These are phyloP conservation scores for Fonsecaea pugnacius DNA, from an alignment of 2,329 filamentous ascomycete species.

Conservation along the genomic window DNA sequence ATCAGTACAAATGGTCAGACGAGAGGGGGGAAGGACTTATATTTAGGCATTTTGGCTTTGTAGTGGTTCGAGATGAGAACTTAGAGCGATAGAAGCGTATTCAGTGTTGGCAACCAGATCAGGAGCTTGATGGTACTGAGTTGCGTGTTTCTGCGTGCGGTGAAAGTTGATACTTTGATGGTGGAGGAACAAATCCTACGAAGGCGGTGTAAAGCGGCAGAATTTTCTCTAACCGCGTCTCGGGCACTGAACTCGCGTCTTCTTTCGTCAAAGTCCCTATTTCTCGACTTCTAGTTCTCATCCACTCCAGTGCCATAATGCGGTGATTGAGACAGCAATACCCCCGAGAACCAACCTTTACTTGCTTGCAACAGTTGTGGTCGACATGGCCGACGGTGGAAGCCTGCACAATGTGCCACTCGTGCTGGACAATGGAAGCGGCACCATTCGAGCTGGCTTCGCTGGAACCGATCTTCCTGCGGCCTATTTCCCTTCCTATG, in stretches of 20 bases:
- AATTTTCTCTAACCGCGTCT: conserved; percentile 24
- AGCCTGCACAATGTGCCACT: conserved; percentile 94
- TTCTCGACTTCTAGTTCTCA: not conserved
- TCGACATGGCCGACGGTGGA: conserved; percentile 36
- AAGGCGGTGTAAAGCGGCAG: conserved; percentile 29
- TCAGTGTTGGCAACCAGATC: not conserved
- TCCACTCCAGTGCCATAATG: conserved; percentile 7
- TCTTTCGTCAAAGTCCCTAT: not conserved
- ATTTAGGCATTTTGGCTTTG: conserved; percentile 75
- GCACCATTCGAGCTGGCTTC: conserved; percentile 95
- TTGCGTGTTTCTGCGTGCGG: not conserved
- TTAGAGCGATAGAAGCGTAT: not conserved
- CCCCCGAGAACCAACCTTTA: not conserved
- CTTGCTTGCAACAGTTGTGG: not conserved
- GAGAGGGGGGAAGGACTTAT: conserved; percentile 59
- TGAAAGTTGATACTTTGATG: not conserved
- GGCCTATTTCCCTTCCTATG: conserved; percentile 96
- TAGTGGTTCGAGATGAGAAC: not conserved
- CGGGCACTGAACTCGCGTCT: conserved; percentile 5
- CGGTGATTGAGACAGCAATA: conserved; percentile 2
- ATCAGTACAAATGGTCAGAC: conserved; percentile 43
- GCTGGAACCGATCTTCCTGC: conserved; percentile 95
- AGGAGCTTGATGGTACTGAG: not conserved
- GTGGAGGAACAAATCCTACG: not conserved
- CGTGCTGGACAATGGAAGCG: conserved; percentile 98